Conservation (phyloP, 306 rosid species). For the Cicer pinnatifidum region DNA sequence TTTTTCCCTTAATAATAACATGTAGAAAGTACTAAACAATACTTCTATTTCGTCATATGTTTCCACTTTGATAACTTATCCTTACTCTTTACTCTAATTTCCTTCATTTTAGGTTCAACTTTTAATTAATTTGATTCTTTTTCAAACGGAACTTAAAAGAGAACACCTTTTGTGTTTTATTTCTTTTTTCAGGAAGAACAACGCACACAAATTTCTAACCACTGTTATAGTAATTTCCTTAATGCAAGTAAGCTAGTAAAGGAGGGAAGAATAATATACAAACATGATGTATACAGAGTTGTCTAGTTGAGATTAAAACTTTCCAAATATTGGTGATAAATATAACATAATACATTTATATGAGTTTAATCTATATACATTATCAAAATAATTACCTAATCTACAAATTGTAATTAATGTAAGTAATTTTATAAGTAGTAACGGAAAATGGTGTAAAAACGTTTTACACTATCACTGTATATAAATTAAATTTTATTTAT, state of each 20-base stretch:
- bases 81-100: conserved; percentile 31
- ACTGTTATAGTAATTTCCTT: neutral
- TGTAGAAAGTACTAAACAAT: neutral
- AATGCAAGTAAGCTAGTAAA: neutral
- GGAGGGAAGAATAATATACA: neutral
- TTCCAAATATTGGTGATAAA: neutral
- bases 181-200: neutral
- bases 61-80: conserved; percentile 28
- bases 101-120: neutral
- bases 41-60: neutral
- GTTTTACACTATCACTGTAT: no score
- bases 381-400: no score
- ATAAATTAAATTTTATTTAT: no score
- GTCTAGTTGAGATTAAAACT: neutral
- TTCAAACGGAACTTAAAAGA: conserved; percentile 21
- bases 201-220: neutral
- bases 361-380: no score
- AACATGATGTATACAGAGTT: neutral
- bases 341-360: no score
- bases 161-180: neutral
- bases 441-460: no score
- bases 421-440: no score
- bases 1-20: neutral
- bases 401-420: no score
- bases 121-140: neutral